Evolutionary conservation across 768 basidiomycete genomes (phyloP).

Genomic region (Pisolithus sp.): DNA sequence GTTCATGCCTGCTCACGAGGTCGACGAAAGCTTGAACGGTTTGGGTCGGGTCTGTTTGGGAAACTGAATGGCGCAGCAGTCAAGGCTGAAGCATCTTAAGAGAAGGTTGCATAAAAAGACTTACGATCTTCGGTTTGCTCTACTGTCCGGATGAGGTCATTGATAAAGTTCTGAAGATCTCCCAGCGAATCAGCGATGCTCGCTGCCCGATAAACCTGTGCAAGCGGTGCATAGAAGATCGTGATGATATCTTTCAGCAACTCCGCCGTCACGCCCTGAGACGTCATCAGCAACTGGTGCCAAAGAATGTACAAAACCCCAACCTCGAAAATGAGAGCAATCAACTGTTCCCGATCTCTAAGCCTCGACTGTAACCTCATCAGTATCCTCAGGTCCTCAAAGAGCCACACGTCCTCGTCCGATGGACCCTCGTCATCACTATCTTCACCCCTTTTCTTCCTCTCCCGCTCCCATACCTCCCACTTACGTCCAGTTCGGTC

Average conservation of each 20-base stretch:
- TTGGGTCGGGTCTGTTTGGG: slow-evolving; percentile 72
- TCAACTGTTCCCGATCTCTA: slow-evolving; percentile 85
- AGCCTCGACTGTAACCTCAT: slow-evolving; percentile 72
- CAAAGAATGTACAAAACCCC: slow-evolving; percentile 8
- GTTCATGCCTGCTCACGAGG: slow-evolving; percentile 90
- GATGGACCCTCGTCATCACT: slow-evolving; percentile 91
- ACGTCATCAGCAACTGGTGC: slow-evolving; percentile 2
- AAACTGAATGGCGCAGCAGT: slow-evolving; percentile 42
- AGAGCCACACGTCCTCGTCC: slow-evolving; percentile 94
- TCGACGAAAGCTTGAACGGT: slow-evolving; percentile 94
- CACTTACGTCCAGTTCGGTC: slow-evolving; percentile 76
- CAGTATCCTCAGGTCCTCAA: slow-evolving; percentile 83
- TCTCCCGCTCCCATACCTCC: slow-evolving; percentile 58
- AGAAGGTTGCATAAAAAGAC: slow-evolving; percentile 25
- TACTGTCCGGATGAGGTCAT: slow-evolving; percentile 91
- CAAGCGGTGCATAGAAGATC: slow-evolving; percentile 94
- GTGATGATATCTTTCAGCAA: slow-evolving; percentile 97
- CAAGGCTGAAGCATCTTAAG: neutral
- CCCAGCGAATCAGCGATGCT: slow-evolving; percentile 91
- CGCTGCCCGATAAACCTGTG: slow-evolving; percentile 95
- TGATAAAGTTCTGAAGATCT: slow-evolving; percentile 91
- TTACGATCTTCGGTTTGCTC: slow-evolving; percentile 85
- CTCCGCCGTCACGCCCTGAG: slow-evolving; percentile 88
- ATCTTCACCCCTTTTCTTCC: slow-evolving; percentile 33
- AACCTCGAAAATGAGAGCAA: slow-evolving; percentile 93